Evolutionary conservation across 352 stramenopile genomes (phyloP), one percentile per base, ranked within the genome.

Genomic region (Phytophthora idaei): DNA sequence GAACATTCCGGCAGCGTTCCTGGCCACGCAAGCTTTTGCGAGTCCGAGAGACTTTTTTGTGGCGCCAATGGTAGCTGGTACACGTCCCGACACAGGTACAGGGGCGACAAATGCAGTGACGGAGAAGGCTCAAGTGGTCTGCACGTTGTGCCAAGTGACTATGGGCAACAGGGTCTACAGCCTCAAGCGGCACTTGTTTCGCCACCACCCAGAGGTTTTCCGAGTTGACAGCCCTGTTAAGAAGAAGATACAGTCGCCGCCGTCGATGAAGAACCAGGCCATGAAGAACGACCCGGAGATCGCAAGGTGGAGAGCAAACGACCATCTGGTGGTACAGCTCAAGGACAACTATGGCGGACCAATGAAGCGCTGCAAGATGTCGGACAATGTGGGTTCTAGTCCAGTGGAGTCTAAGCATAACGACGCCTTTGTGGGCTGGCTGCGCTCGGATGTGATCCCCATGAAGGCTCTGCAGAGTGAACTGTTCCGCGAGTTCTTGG

Each of bases 21-120:
- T 74, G 31, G 56, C 64, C 25, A 83, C 78, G 34, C 68, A 71
- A 53, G 77, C 78, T n/a, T 85, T 87, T 46, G 62, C 63, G 37
- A 80, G 68, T 36, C 63, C 74, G 3, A 52, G 69, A 37, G 76
- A 87, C 61, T 85, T 84, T 73, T 87, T 85, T 31, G 74, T 87
- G 1, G 27, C 48, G 2, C 57, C 67, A 6, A 8, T 27, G 39
- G 32, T 60, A 36, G 37, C 32, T 51, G 56, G 48, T 32, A 36
- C 45, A 6, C 51, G 45, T 48, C 17, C 17, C 17, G 17, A 21
- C 27, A 54, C 48, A 49, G 49, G 34, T 47, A 53, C 42, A 45
- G 46, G 21, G 28, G 7, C 42, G 27, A 21, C 47, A 36, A 54
- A 37, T 36, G 15, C 50, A 42, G 48, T 46, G 5, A 52, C 34